Percentiles rank a stretch among this genome's conserved stretches.
Evolutionary conservation across 208 protist species (phyloP).

Genomic region (Trypanosoma avium): DNA sequence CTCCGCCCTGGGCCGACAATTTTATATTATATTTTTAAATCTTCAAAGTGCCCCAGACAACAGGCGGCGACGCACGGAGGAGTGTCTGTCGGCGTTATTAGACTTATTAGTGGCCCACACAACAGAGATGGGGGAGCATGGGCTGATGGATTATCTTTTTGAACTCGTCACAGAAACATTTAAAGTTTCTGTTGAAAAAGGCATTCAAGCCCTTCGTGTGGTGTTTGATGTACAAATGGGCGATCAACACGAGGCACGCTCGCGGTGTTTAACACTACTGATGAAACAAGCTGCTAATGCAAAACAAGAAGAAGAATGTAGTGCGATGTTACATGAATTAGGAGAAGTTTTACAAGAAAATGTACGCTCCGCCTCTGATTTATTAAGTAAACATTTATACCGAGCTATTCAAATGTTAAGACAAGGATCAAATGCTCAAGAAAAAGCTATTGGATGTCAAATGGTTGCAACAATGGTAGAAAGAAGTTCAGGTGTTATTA

Average conservation of each 20-base stretch:
- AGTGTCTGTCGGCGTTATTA: constrained; percentile 69
- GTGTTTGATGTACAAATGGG: constrained; percentile 79
- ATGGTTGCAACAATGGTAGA: constrained; percentile 69
- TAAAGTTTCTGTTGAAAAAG: constrained; percentile 52
- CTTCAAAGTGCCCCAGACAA: constrained; percentile 57
- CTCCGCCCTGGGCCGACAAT: constrained; percentile 63
- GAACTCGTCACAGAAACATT: constrained; percentile 65
- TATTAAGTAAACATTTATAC: constrained; percentile 50
- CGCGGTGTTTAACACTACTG: constrained; percentile 57
- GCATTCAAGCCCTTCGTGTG: constrained; percentile 68
- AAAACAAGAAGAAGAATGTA: constrained; percentile 41
- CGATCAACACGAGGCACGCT: constrained; percentile 81
- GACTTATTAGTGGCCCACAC: constrained; percentile 77
- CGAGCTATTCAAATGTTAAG: constrained; percentile 31
- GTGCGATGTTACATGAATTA: constrained; percentile 39
- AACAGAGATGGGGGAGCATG: constrained; percentile 49
- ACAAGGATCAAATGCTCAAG: constrained; percentile 14
- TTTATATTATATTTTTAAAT: constrained; percentile 74
- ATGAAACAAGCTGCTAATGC: constrained; percentile 52
- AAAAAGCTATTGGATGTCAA: constrained; percentile 59
- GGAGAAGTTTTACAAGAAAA: constrained; percentile 74
- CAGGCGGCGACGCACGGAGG: constrained; percentile 54
- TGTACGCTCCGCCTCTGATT: constrained; percentile 65
- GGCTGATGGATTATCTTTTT: constrained; percentile 61
- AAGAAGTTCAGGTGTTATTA: constrained; percentile 54